Base-by-base conservation (phyloP, 2,329 filamentous ascomycete species). In the Sporothrix pallida region DNA sequence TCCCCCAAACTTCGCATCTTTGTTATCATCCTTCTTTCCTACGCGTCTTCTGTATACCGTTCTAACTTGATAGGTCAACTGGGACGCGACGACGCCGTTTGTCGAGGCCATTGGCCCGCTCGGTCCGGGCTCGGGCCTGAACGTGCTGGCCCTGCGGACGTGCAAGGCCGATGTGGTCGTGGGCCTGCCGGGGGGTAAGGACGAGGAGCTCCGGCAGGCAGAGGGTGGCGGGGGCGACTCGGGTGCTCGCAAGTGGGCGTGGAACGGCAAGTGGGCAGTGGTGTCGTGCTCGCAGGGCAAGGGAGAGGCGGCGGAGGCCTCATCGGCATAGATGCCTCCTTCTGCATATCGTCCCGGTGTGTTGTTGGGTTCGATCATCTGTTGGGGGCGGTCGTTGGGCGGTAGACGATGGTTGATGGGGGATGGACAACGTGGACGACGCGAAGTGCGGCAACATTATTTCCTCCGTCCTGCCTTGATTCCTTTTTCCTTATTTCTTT, bases 111-210 rank as follows among this genome's bases (percentile, higher is more conserved):
- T 99, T 74, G 96, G 96, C 0, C 93, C 94, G 0, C 84, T 99
- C 70, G 95, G 95, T 0, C 89, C 90, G 0, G 89, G 88, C 0
- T 97, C 94, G 0, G 94, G 94, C 1, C 82, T 98, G 73, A 94
- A 97, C 75, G 88, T 95, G 2, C 86, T 99, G 42, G 93, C 96
- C 0, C 87, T 99, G 75, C 89, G 96, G 73, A 99, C 96, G 0
- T 98, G 95, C 86, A 99, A 99, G 84, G 95, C 95, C 0, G 96
- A 99, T 80, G 93, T 97, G 8, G 94, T 98, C 0, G 96, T 98
- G 37, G 95, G 94, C 0, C 85, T 99, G n/a, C 87, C 90, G 15
- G 82, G 89, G 9, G 87, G 95, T 7, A 89, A 92, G 80, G 96
- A 99, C 79, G 94, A 98, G 83, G 89, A 91, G 80, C 84, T 98